These are phyloP conservation scores for Fusarium paranaense DNA, from an alignment of 2,329 filamentous ascomycete genomes.

Conservation along the genomic window DNA sequence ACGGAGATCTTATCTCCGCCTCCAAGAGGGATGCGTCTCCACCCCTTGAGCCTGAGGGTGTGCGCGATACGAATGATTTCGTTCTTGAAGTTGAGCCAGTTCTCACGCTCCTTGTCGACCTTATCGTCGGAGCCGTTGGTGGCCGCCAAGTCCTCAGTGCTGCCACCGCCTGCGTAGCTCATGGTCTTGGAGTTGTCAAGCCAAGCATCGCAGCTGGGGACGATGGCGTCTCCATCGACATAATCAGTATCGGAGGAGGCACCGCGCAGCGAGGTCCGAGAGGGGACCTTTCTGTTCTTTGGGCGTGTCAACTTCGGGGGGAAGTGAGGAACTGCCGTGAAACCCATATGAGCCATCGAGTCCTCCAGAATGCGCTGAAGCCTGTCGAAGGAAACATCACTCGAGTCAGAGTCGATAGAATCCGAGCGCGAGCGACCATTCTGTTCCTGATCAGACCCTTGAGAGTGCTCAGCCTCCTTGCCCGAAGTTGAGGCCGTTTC, in stretches of 20 bases:
- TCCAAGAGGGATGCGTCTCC: conserved; percentile 84
- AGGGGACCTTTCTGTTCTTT: conserved; percentile 50
- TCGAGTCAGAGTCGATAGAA: conserved; percentile 75
- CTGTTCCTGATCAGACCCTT: conserved; percentile 37
- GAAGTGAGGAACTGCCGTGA: conserved; percentile 59
- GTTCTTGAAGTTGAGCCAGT: conserved; percentile 89
- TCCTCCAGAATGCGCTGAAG: conserved; percentile 84
- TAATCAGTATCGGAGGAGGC: conserved; percentile 88
- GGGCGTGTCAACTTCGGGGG: conserved; percentile 57
- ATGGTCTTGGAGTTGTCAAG: conserved; percentile 93
- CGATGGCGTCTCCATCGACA: conserved; percentile 81
- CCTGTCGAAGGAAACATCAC: conserved; percentile 79
- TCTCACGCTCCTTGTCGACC: conserved; percentile 76
- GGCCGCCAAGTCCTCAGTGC: conserved; percentile 53
- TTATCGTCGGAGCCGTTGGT: conserved; percentile 50
- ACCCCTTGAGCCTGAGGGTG: conserved; percentile 90
- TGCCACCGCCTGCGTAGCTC: conserved; percentile 71
- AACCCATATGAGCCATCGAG: conserved; percentile 66
- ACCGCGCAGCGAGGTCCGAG: conserved; percentile 55
- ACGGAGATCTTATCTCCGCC: conserved; percentile 76
- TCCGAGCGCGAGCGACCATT: conserved; percentile 54
- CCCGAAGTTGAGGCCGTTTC: conserved; percentile 9
- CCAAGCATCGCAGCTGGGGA: conserved; percentile 85
- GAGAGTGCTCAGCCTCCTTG: conserved; percentile 18
- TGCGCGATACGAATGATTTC: conserved; percentile 92